Base-by-base conservation (phyloP, 2,329 filamentous ascomycete genomes). In the Colletotrichum sp. region DNA sequence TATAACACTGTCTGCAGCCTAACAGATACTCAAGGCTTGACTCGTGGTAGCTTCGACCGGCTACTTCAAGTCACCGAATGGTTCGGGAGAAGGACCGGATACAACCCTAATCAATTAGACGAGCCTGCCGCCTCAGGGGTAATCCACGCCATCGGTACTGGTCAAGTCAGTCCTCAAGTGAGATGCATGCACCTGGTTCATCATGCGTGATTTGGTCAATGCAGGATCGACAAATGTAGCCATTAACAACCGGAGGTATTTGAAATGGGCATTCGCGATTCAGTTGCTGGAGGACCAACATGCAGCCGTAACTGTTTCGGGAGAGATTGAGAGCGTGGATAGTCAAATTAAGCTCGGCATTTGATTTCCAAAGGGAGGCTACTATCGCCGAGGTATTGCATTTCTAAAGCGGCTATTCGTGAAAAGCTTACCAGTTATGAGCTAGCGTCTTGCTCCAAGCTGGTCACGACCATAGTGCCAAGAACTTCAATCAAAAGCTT, bases 211-310 rank as follows among this genome's bases (percentile, higher is more conserved):
- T 9, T 21, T 4, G 43, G 11, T 8, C 43, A 0, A 47, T n/a
- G 7, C 3, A 47, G 18, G 9, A 47, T 6, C 1, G 1, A 5
- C 38, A 47, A 2, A 7, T 1, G 11, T 21, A 11, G 18, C 1
- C 0, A 6, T n/a, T 12, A 12, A 9, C 0, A 21, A 47, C 9
- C 9, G 2, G 6, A 0, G 3, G 0, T 0, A 13, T 1, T 21
- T 47, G 43, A 3, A 13, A 21, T 0, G n/a, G 3, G 3, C n/a
- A n/a, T 21, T 47, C 3, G 3, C n/a, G 43, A 47, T 21, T 21
- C 43, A 13, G n/a, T 21, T 47, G 11, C 0, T 13, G n/a, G 6
- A 47, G 43, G n/a, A 47, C 43, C 3, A n/a, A 47, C 2, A 8
- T 13, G 1, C 18, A n/a, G 3, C 1, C 43, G 7, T 47, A 3